Base-by-base conservation (phyloP, 306 rosid genomes). In the Pterocarpus santalinus region DNA sequence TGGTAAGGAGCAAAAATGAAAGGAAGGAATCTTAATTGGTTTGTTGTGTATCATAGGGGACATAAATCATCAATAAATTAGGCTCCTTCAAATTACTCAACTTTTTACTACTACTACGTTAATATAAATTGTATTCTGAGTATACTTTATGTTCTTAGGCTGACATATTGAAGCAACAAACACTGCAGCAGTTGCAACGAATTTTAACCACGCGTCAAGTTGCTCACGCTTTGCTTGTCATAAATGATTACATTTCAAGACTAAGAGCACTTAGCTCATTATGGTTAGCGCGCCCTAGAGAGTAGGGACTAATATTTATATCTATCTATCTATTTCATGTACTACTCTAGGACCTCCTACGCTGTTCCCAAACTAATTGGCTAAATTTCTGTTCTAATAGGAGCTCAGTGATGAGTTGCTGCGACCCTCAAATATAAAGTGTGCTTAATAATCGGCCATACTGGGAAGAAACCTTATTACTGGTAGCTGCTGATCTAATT, bases 281-380 rank as follows among this genome's bases (percentile, higher is more conserved):
- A 53, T 94, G 98, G 98, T 77, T 88, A 82, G 98, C 97, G 0
- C 97, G 98, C 16, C 98, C 96, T 4, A 86, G 87, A 73, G 96
- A 87, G 70, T 79, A 85, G 78, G 51, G 14, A 83, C 34, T 75
- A 53, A 66, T 56, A 43, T 75, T 69, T 2, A 34, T 56, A 41
- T 74, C n/a, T 62, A 57, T 72, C 49, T 35, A 39, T 32, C 15
- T 5, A 8, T 11, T 47, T 63, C 9, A 36, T 65, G 17, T 1
- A 8, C 28, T 0, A 46, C 34, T 73, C 53, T 15, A 36, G 69
- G 49, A 9, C 14, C 36, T 22, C 8, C 56, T 51, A 9, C 75
- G 65, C 17, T 84, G 56, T 35, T 39, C 30, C 34, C 75, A 41
- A 80, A 77, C 64, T 74, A 65, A 43, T 73, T 35, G 78, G 65